A percentile compares a stretch with the other conserved stretches of the same genome.
Evolutionary conservation across 2,329 filamentous ascomycete species (phyloP).

Genomic region (Cadophora sp.): DNA sequence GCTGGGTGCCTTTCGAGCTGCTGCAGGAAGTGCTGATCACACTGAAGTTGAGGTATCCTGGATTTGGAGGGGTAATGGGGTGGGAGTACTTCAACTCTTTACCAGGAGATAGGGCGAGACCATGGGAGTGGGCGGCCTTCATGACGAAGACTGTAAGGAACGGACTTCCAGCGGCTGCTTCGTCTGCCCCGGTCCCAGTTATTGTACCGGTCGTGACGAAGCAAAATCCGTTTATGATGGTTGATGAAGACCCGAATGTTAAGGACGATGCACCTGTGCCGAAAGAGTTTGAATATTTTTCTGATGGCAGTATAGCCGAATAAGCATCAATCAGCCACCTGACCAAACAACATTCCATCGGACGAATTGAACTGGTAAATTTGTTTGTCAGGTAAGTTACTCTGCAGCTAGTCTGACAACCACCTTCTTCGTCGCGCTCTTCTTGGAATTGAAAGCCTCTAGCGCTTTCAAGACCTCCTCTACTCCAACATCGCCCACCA

Average conservation of each 20-base stretch:
- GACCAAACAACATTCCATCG: neutral
- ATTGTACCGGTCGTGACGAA: constrained; percentile 10
- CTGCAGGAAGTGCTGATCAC: constrained; percentile 62
- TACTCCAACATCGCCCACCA: constrained; percentile 33
- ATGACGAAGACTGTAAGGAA: constrained; percentile 52
- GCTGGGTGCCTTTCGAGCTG: constrained; percentile 64
- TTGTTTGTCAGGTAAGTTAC: neutral
- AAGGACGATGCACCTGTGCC: constrained; percentile 37
- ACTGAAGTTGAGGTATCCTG: constrained; percentile 64
- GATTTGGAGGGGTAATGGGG: constrained; percentile 88
- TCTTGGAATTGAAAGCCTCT: constrained; percentile 28
- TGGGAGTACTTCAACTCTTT: constrained; percentile 94
- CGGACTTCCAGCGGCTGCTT: constrained; percentile 2
- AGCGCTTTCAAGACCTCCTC: constrained; percentile 31
- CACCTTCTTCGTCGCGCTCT: constrained; percentile 34
- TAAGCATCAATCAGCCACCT: constrained; percentile 11
- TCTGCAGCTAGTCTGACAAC: constrained; percentile 30
- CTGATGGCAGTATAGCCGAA: constrained; percentile 37
- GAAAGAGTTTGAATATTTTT: constrained; percentile 39
- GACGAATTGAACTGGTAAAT: too few species aligned
- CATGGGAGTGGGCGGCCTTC: constrained; percentile 80
- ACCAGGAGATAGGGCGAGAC: constrained; percentile 65
- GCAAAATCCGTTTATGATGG: constrained; percentile 28
- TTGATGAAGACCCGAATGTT: constrained; percentile 31
- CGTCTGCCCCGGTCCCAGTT: neutral